Conservation (phyloP, 345 rosid genomes). For the Rhodomyrtus tomentosa region DNA sequence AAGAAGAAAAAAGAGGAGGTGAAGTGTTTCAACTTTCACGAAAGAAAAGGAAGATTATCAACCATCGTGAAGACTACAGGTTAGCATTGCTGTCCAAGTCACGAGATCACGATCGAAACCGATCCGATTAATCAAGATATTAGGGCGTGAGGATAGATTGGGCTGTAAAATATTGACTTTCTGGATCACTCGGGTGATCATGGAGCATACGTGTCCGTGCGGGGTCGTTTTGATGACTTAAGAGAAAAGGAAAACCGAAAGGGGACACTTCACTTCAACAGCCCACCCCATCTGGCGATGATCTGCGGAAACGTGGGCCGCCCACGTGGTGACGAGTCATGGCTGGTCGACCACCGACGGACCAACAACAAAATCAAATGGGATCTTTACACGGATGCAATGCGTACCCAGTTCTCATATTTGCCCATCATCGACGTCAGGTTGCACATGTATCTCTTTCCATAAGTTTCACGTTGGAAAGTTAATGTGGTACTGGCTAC, state of each 20-base stretch:
- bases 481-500: no score
- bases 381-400: neutral
- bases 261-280: neutral
- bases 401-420: neutral
- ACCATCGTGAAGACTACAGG: neutral
- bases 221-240: neutral
- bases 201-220: neutral
- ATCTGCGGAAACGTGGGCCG: neutral
- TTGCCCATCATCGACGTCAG: neutral
- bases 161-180: neutral
- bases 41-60: neutral
- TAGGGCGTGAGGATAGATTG: neutral
- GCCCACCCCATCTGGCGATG: neutral
- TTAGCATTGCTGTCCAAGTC: neutral
- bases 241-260: rapidly evolving
- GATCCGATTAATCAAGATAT: neutral
- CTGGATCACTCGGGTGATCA: neutral
- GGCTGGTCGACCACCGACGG: neutral
- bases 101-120: neutral
- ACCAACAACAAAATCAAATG: neutral
- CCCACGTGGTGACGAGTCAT: neutral
- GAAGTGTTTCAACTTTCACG: neutral
- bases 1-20: neutral
- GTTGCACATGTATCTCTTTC: no score
- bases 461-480: no score